Conservation (phyloP, 352 stramenopile species). For the Phytophthora idaei region DNA sequence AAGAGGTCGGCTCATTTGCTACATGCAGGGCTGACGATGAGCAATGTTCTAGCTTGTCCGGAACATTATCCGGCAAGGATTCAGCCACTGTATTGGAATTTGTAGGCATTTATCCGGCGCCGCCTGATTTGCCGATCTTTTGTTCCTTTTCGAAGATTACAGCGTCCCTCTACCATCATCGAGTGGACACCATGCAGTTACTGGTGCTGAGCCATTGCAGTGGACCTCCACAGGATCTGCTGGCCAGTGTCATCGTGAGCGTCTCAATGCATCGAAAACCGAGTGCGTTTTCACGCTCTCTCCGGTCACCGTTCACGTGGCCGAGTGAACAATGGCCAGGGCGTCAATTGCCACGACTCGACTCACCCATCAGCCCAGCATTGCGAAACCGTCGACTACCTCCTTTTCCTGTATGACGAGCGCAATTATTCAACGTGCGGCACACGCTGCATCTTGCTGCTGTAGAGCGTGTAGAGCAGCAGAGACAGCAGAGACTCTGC, state of each 20-base stretch:
- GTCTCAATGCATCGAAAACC: slow-evolving; percentile 16
- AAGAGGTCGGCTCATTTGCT: too few relatives aligned
- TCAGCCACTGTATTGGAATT: slow-evolving; percentile 17
- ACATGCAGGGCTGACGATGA: not conserved
- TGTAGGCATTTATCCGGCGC: slow-evolving; percentile 27
- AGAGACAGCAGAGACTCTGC: slow-evolving; percentile 13
- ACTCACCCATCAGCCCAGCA: slow-evolving; percentile 19
- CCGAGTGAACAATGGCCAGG: slow-evolving; percentile 7
- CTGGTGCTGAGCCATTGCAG: slow-evolving; percentile 11
- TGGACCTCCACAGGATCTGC: slow-evolving; percentile 2
- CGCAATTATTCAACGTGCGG: slow-evolving; percentile 20
- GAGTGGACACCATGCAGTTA: slow-evolving; percentile 15
- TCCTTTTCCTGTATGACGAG: slow-evolving; percentile 6
- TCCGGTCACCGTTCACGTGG: not conserved
- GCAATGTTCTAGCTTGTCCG: slow-evolving; percentile 5
- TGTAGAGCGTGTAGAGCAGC: slow-evolving; percentile 3
- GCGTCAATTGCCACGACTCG: slow-evolving; percentile 13
- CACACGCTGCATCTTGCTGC: slow-evolving; percentile 7
- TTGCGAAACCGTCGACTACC: slow-evolving; percentile 21
- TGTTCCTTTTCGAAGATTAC: slow-evolving; percentile 38
- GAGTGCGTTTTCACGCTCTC: not conserved
- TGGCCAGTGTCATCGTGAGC: not conserved
- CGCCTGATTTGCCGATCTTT: slow-evolving; percentile 20
- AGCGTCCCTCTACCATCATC: slow-evolving; percentile 18
- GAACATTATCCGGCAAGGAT: slow-evolving; percentile 22